These are phyloP conservation scores for Hanseniaspora vineae DNA, from an alignment of 805 yeast species.

Conservation along the genomic window DNA sequence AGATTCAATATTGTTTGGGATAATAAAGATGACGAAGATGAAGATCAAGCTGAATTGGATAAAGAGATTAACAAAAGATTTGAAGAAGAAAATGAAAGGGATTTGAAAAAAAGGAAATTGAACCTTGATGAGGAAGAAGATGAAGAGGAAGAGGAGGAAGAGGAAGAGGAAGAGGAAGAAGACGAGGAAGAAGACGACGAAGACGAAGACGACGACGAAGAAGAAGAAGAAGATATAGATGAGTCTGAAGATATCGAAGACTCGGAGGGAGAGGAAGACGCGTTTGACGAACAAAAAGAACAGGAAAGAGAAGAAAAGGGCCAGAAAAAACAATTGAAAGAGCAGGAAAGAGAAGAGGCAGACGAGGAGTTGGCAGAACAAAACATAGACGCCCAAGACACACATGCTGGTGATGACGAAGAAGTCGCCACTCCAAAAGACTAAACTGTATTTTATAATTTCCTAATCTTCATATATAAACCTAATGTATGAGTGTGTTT, in stretches of 20 bases:
- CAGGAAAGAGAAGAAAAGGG: slow-evolving; percentile 29
- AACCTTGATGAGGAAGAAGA: slow-evolving; percentile 29
- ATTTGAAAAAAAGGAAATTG: slow-evolving; percentile 4
- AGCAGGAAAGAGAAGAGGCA: slow-evolving; percentile 25
- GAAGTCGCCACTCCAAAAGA: slow-evolving; percentile 13
- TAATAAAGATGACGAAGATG: slow-evolving; percentile 62
- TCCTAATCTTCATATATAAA: too few species aligned
- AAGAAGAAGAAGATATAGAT: slow-evolving; percentile 26
- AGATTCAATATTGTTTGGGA: slow-evolving; percentile 97
- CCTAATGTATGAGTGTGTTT: background rate
- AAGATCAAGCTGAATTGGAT: slow-evolving; percentile 47
- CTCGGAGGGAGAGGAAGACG: slow-evolving; percentile 33
- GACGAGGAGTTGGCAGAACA: slow-evolving; percentile 17
- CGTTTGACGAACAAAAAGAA: slow-evolving; percentile 28
- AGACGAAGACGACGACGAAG: slow-evolving; percentile 28
- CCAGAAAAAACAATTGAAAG: slow-evolving; percentile 29
- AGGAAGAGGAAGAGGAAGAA: slow-evolving; percentile 29
- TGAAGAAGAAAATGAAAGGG: slow-evolving; percentile 43
- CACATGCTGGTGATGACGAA: slow-evolving; percentile 20
- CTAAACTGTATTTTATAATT: too few species aligned
- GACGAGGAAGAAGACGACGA: slow-evolving; percentile 30
- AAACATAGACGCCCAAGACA: slow-evolving; percentile 18
- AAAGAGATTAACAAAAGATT: slow-evolving; percentile 49
- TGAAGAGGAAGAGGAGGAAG: slow-evolving; percentile 37
- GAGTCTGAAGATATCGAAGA: slow-evolving; percentile 35